Evolutionary conservation across 805 yeast genomes (phyloP), one percentile per base, ranked within the genome.

Genomic region (Saturnispora kantuleensis): DNA sequence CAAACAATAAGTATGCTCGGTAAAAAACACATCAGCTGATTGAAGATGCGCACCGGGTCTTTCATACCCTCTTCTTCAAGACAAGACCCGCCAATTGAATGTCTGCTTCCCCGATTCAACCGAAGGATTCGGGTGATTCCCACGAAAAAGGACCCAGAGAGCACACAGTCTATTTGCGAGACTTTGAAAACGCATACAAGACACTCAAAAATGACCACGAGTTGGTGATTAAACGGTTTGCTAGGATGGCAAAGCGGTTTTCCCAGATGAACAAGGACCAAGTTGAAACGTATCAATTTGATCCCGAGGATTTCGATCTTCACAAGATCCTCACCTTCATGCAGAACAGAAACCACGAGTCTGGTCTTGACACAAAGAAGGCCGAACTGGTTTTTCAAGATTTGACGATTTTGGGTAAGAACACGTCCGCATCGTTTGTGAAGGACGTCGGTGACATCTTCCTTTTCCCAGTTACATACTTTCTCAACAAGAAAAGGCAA

Each of bases 341-440:
- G 53, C 67, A 66, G 15, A 51, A 55, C 21, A 63, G 65, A 31
- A 64, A 73, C 5, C 54, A 60, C 12, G 66, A 65, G 21, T 71
- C 71, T 51, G 78, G 78, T 31, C 65, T 74, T 38, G 63, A 66
- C 37, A 56, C 33, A 9, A 48, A 62, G 56, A 32, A 60, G 59
- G 21, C 74, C 10, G 78, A 77, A 48, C 67, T 76, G 3, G 54
- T 60, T 3, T 68, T 72, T 52, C 52, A 61, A 45, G 65, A 69
- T 51, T 56, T 74, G 36, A 55, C 67, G n/a, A 68, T 69, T 17
- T 59, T 51, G 42, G 81, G 81, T 41, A 61, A 66, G 35, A 77
- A 75, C 51, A 67, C 69, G 44, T 57, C 71, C 7, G 67, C 73
- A 44, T 59, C 77, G 0, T 56, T 66, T 47, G 63, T 65, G 21